Percentiles rank a stretch among this genome's conserved stretches.
Evolutionary conservation across 139 green algal genomes (phyloP).

Genomic region (Coccomyxa sp.): DNA sequence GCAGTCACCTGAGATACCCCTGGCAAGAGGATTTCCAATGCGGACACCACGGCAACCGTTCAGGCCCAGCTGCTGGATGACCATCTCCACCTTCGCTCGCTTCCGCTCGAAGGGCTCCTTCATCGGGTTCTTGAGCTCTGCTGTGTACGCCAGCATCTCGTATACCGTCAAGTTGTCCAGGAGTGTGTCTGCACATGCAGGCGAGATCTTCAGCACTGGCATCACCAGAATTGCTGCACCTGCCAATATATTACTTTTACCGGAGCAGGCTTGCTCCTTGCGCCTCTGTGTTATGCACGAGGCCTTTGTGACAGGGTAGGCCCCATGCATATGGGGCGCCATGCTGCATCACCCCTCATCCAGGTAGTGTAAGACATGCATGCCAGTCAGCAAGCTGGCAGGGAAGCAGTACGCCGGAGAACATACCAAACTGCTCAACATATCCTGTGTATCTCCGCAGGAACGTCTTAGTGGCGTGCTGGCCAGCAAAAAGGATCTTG

Average conservation of each 20-base stretch:
- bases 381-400: neutral
- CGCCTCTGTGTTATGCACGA: neutral
- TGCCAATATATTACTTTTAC: too few species aligned
- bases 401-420: neutral
- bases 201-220: too few species aligned
- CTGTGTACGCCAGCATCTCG: constrained; percentile 27
- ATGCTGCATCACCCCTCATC: neutral
- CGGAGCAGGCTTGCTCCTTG: neutral
- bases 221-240: too few species aligned
- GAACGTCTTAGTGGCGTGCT: constrained; percentile 18
- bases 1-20: constrained; percentile 5
- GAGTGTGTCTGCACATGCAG: constrained; percentile 20
- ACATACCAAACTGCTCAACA: constrained; percentile 45
- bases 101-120: neutral
- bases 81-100: neutral
- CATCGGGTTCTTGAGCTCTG: constrained; percentile 10
- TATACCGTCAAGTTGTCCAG: constrained; percentile 16
- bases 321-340: neutral
- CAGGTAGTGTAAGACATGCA: neutral
- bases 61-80: constrained; percentile 1
- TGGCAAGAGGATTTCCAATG: constrained; percentile 1
- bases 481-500: constrained; percentile 27
- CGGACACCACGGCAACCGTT: neutral
- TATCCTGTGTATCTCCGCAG: constrained; percentile 31
- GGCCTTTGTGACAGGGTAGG: neutral